Percentiles rank a stretch among this genome's conserved stretches.
Conservation (phyloP, 192 early-diverging fungal species). For the Linnemannia hyalina region DNA sequence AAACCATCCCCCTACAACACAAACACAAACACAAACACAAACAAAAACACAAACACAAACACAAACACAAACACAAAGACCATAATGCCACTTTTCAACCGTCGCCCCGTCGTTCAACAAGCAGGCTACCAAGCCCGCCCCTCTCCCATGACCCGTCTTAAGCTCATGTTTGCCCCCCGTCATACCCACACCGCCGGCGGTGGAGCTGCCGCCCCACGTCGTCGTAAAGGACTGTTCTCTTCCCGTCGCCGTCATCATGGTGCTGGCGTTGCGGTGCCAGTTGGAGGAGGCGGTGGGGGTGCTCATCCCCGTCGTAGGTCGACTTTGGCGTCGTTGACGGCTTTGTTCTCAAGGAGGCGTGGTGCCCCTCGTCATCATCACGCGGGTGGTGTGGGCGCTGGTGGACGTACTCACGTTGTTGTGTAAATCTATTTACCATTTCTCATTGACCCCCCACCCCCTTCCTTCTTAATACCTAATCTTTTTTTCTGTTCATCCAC, state of each 20-base stretch:
- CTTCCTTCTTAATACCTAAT: too few relatives aligned
- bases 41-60: not conserved
- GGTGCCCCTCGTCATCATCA: too few relatives aligned
- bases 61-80: not conserved
- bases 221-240: not conserved
- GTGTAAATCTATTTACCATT: too few relatives aligned
- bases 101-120: not conserved
- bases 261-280: not conserved
- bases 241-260: not conserved
- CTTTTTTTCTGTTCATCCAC: too few relatives aligned
- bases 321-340: too few relatives aligned
- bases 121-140: not conserved
- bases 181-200: not conserved
- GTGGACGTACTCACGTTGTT: too few relatives aligned
- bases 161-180: constrained; percentile 7
- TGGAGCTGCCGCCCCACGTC: not conserved
- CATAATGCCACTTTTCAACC: constrained; percentile 28
- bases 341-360: too few relatives aligned
- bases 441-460: too few relatives aligned
- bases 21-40: not conserved
- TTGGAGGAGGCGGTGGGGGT: too few relatives aligned
- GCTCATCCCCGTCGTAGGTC: too few relatives aligned
- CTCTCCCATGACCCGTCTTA: constrained; percentile 19
- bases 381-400: too few relatives aligned
- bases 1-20: too few relatives aligned